Evolutionary conservation across 495 filamentous ascomycete species (phyloP).

Genomic region (Aspergillus leporis): DNA sequence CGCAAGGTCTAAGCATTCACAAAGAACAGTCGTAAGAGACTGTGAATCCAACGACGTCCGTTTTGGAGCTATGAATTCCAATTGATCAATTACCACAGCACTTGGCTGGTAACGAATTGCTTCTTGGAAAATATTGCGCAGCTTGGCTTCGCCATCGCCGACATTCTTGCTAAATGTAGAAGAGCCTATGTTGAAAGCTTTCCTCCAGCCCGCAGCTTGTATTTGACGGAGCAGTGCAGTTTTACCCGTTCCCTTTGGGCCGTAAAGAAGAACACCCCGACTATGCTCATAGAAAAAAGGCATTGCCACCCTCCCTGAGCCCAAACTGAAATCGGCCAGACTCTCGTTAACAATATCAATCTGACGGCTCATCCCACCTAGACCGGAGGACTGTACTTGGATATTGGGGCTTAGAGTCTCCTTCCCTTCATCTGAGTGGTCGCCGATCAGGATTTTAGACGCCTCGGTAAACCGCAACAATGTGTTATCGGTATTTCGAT

Average conservation of each 20-base stretch:
- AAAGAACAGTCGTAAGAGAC: slow-evolving; percentile 41
- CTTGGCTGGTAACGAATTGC: slow-evolving; percentile 74
- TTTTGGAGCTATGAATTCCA: slow-evolving; percentile 74
- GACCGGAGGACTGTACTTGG: slow-evolving; percentile 34
- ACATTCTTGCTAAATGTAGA: slow-evolving; percentile 50
- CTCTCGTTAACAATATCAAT: slow-evolving; percentile 66
- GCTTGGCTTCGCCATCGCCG: slow-evolving; percentile 47
- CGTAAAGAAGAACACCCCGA: slow-evolving; percentile 72
- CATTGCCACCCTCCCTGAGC: slow-evolving; percentile 34
- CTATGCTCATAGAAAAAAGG: slow-evolving; percentile 44
- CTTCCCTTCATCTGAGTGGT: slow-evolving; percentile 19
- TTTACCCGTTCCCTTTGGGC: slow-evolving; percentile 83
- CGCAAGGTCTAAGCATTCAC: slow-evolving; percentile 45
- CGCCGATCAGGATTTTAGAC: slow-evolving; percentile 37
- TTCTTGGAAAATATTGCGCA: slow-evolving; percentile 70
- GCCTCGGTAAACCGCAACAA: slow-evolving; percentile 36
- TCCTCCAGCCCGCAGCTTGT: slow-evolving; percentile 67
- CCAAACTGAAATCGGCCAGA: slow-evolving; percentile 56
- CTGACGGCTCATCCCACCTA: slow-evolving; percentile 66
- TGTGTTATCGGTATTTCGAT: slow-evolving; percentile 29
- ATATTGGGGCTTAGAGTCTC: slow-evolving; percentile 22
- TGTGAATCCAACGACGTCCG: slow-evolving; percentile 41
- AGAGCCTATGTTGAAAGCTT: slow-evolving; percentile 59
- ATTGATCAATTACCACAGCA: slow-evolving; percentile 78
- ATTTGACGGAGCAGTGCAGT: slow-evolving; percentile 67